Base-by-base conservation (phyloP, 352 stramenopile genomes). In the Halophytophthora batemanensis region DNA sequence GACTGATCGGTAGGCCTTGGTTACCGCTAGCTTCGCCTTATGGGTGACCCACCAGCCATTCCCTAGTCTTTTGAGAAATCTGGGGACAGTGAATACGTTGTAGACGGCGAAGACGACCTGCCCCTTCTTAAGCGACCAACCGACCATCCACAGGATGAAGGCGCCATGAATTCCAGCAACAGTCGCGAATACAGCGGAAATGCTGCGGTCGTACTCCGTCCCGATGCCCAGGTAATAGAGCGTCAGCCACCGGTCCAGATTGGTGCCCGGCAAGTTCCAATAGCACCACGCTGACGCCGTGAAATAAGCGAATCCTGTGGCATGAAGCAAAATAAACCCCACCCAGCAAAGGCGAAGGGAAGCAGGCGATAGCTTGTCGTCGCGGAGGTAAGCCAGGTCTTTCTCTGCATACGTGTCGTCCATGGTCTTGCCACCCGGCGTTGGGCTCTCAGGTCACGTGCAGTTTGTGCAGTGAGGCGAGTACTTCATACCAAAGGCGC, bases 1-100 rank as follows among this genome's bases (percentile, higher is more conserved):
- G 23, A 50, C 61, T 71, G 45, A 74, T 56, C 50, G 50, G 21
- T 74, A 69, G 12, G 61, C 57, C n/a, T 74, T n/a, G 40, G 45
- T 17, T 35, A 39, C 50, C 15, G 25, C 2, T 17, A 12, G 19
- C 13, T 21, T 22, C 13, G 15, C 23, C n/a, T 23, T 14, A 29
- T 25, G 46, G 38, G n/a, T n/a, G n/a, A n/a, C n/a, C n/a, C n/a
- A n/a, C n/a, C n/a, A n/a, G n/a, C n/a, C n/a, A n/a, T n/a, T n/a
- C n/a, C n/a, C n/a, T n/a, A n/a, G n/a, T n/a, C n/a, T n/a, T n/a
- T n/a, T 17, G 29, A 55, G 29, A 3, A 29, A 34, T 33, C 28
- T 34, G 10, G 17, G 49, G 17, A 28, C 15, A 13, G 10, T 34
- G n/a, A 51, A 39, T 12, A 45, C 50, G 18, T 53, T 51, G 28